These are phyloP conservation scores for Symmetrospora coprosmae DNA, from an alignment of 768 basidiomycete genomes.

Conservation along the genomic window DNA sequence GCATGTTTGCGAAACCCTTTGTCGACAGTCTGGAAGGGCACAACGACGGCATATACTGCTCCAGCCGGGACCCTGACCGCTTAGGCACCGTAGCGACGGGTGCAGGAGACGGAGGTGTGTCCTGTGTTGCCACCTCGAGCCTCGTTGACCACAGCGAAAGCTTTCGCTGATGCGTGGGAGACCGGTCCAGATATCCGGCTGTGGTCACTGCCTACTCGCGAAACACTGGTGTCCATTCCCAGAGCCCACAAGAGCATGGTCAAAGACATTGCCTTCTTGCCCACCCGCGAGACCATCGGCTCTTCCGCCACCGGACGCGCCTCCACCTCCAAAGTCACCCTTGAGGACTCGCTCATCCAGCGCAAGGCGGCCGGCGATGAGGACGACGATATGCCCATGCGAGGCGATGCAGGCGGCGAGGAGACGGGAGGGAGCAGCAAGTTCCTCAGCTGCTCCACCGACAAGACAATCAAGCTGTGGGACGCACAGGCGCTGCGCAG, in stretches of 20 bases:
- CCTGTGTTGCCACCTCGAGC: conserved; percentile 42
- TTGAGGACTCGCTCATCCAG: conserved; percentile 32
- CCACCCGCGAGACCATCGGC: not conserved
- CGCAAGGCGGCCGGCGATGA: conserved; percentile 32
- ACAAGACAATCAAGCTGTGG: conserved; percentile 74
- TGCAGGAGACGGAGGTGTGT: conserved; percentile 65
- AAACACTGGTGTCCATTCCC: conserved; percentile 48
- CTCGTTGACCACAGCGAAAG: not conserved
- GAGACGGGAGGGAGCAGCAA: conserved; percentile 38
- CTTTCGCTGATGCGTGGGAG: not conserved
- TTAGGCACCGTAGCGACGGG: conserved; percentile 73
- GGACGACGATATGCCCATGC: conserved; percentile 20
- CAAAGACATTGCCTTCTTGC: conserved; percentile 63
- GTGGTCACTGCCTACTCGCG: conserved; percentile 56
- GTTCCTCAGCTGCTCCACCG: conserved; percentile 66
- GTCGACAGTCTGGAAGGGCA: conserved; percentile 81
- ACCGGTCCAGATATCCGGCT: conserved; percentile 52
- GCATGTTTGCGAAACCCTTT: conserved; percentile 96
- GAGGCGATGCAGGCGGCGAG: conserved; percentile 37
- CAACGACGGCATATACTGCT: conserved; percentile 77
- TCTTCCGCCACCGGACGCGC: not conserved
- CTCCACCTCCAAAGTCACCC: not conserved
- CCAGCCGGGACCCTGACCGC: conserved; percentile 55
- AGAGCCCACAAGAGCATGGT: conserved; percentile 73
- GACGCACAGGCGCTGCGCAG: conserved; percentile 37